Percentiles rank a stretch among this genome's conserved stretches.
Evolutionary conservation across 108 stramenopile species (phyloP).

Genomic region (Heterococcus sp.): DNA sequence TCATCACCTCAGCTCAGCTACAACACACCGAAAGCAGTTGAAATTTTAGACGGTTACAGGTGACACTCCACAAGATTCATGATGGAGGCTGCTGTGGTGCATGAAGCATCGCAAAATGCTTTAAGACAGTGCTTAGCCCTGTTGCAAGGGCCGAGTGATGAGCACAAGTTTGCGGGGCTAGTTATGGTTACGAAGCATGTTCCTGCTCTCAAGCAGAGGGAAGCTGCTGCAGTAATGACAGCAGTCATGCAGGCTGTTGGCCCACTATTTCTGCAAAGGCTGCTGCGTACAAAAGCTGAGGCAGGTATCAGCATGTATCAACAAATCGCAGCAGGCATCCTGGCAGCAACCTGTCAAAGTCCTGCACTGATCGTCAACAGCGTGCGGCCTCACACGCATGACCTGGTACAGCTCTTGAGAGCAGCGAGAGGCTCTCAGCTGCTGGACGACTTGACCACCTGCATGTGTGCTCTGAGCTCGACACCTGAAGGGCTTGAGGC

Average conservation of each 20-base stretch:
- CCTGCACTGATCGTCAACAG: neutral
- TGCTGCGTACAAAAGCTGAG: slow-evolving; percentile 16
- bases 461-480: no score
- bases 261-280: slow-evolving; percentile 16
- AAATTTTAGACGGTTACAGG: no score
- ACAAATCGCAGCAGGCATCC: slow-evolving; percentile 22
- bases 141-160: slow-evolving; percentile 24
- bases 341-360: neutral
- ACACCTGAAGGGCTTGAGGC: no score
- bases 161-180: slow-evolving; percentile 52
- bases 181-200: slow-evolving; percentile 47
- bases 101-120: no score
- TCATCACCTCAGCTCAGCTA: no score
- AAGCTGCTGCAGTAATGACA: neutral
- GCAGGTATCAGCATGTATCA: slow-evolving; percentile 12
- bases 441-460: no score
- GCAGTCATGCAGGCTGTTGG: slow-evolving; percentile 15
- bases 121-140: slow-evolving; percentile 49
- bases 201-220: slow-evolving; percentile 7
- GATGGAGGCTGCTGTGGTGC: no score
- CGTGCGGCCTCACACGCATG: neutral
- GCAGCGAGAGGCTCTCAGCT: neutral
- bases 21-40: no score
- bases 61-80: no score
- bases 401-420: neutral